Evolutionary conservation across 805 yeast genomes (phyloP).

Genomic region (Nakazawaea anatomiae): DNA sequence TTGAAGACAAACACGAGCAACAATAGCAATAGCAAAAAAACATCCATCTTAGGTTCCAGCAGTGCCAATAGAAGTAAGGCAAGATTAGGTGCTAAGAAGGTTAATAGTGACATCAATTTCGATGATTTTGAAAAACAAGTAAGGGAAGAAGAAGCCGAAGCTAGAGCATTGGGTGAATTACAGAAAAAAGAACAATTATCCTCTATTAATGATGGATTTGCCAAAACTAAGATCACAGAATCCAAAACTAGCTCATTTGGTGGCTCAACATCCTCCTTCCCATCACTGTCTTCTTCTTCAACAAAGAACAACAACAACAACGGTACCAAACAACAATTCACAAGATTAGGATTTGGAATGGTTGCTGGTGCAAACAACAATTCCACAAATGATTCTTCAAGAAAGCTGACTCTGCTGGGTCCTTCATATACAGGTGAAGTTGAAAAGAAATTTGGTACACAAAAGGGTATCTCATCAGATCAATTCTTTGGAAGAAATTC

Average conservation of each 20-base stretch:
- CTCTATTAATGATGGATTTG: neutral
- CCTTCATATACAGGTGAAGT: slow-evolving; percentile 71
- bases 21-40: slow-evolving; percentile 19
- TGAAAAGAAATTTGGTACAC: slow-evolving; percentile 72
- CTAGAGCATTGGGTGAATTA: slow-evolving; percentile 37
- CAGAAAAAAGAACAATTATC: slow-evolving; percentile 7
- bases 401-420: slow-evolving; percentile 38
- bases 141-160: slow-evolving; percentile 71
- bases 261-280: slow-evolving; percentile 12
- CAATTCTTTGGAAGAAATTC: slow-evolving; percentile 87
- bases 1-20: slow-evolving; percentile 10
- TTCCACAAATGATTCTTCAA: slow-evolving; percentile 28
- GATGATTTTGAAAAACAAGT: slow-evolving; percentile 73
- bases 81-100: slow-evolving; percentile 54
- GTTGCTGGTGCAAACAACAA: slow-evolving; percentile 49
- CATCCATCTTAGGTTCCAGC: slow-evolving; percentile 30
- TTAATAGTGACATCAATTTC: slow-evolving; percentile 44
- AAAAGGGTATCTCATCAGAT: slow-evolving; percentile 94
- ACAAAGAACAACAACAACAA: slow-evolving; percentile 3
- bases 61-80: slow-evolving; percentile 50
- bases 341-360: slow-evolving; percentile 90
- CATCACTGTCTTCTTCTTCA: slow-evolving; percentile 10
- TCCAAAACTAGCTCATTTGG: slow-evolving; percentile 11
- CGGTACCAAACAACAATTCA: slow-evolving; percentile 58
- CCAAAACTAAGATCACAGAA: slow-evolving; percentile 10